Percentiles rank a stretch among this genome's conserved stretches.
Evolutionary conservation across 2,329 filamentous ascomycete genomes (phyloP).

Genomic region (Penicillium sp.): DNA sequence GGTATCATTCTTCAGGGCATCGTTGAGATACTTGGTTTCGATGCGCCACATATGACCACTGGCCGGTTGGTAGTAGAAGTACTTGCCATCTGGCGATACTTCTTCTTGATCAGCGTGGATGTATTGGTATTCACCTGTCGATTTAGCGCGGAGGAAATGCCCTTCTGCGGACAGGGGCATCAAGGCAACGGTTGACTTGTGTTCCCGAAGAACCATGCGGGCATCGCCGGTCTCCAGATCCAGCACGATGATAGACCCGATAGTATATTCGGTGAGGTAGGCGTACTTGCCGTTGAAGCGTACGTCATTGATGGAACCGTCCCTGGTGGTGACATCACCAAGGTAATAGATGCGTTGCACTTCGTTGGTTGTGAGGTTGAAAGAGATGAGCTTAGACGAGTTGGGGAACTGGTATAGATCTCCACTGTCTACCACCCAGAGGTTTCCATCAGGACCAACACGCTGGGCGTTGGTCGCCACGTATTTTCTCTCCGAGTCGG

Average conservation of each 20-base stretch:
- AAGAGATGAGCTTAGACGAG: slow-evolving; percentile 32
- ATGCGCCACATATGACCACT: slow-evolving; percentile 39
- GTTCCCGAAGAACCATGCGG: neutral
- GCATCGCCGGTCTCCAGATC: neutral
- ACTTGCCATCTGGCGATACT: slow-evolving; percentile 40
- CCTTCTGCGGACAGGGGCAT: neutral
- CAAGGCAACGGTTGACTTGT: neutral
- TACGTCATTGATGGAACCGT: slow-evolving; percentile 38
- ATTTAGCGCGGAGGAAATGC: neutral
- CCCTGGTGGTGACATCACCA: slow-evolving; percentile 31
- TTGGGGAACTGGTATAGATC: slow-evolving; percentile 25
- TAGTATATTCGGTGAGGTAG: slow-evolving; percentile 1
- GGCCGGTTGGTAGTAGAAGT: slow-evolving; percentile 39
- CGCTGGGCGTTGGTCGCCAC: slow-evolving; percentile 31
- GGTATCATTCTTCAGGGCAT: slow-evolving; percentile 19
- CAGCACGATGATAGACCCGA: slow-evolving; percentile 1
- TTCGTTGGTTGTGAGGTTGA: slow-evolving; percentile 36
- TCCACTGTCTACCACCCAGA: slow-evolving; percentile 36
- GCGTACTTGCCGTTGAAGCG: slow-evolving; percentile 30
- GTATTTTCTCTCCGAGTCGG: slow-evolving; percentile 10
- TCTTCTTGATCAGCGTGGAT: slow-evolving; percentile 33
- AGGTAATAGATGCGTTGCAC: slow-evolving; percentile 36
- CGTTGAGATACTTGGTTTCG: slow-evolving; percentile 29
- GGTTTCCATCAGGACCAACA: slow-evolving; percentile 35
- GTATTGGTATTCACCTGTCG: neutral